These are phyloP conservation scores for Globisporangium nunn DNA, from an alignment of 352 stramenopile species.

Conservation along the genomic window DNA sequence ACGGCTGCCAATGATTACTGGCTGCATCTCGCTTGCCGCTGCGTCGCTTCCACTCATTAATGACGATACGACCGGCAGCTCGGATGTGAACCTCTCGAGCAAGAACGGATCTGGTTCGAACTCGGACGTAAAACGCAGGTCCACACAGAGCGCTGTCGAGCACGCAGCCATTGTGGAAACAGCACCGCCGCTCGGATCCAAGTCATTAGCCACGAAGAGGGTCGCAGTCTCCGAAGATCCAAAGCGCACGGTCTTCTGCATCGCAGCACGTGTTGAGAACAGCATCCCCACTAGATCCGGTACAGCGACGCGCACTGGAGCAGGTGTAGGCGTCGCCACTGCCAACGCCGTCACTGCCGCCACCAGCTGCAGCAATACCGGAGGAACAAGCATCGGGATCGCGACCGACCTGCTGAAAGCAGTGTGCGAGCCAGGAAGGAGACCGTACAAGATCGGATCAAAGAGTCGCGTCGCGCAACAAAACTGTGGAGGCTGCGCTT, in stretches of 20 bases:
- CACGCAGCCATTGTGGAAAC: slow-evolving; percentile 2
- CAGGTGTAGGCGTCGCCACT: neutral
- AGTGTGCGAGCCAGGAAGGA: too few relatives aligned
- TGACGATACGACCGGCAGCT: slow-evolving; percentile 5
- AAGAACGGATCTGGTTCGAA: slow-evolving; percentile 28
- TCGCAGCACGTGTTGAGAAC: slow-evolving; percentile 9
- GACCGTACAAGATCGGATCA: too few relatives aligned
- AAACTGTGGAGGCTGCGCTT: too few relatives aligned
- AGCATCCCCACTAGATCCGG: slow-evolving; percentile 24
- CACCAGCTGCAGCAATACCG: neutral
- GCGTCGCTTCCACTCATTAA: slow-evolving; percentile 13
- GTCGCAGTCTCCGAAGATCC: slow-evolving; percentile 2
- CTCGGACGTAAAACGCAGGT: slow-evolving; percentile 20
- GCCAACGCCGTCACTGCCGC: neutral
- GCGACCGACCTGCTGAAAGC: too few relatives aligned
- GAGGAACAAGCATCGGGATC: neutral
- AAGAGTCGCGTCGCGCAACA: too few relatives aligned
- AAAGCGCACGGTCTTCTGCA: slow-evolving; percentile 13
- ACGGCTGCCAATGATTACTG: neutral
- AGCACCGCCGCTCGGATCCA: neutral
- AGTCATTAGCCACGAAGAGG: slow-evolving; percentile 3
- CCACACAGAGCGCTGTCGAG: slow-evolving; percentile 15
- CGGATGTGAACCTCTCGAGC: slow-evolving; percentile 18
- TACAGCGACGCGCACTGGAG: slow-evolving; percentile 15
- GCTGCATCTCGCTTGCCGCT: slow-evolving; percentile 1